phyloP scores from a whole-genome alignment of 331 rosid species.

The Cydonia oblonga region DNA sequence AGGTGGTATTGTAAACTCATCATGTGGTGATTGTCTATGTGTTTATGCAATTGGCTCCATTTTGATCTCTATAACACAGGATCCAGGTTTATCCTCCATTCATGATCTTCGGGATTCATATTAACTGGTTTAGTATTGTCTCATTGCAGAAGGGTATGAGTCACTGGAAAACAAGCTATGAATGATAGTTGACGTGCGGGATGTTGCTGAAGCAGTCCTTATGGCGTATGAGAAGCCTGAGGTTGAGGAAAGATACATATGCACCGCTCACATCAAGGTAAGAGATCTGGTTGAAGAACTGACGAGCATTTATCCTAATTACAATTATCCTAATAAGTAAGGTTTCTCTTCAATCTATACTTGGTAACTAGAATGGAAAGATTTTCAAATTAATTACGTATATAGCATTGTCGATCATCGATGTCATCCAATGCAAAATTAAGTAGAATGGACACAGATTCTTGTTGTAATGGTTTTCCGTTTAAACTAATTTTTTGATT shows the following conservation, averaged over 20 bases:
- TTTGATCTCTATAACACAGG: neutral
- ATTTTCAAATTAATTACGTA: neutral
- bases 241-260: conserved; percentile 20
- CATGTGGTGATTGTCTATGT: neutral
- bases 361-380: neutral
- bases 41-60: neutral
- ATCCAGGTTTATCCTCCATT: neutral
- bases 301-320: conserved; percentile 42
- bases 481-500: neutral
- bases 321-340: conserved; percentile 55
- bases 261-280: conserved; percentile 27
- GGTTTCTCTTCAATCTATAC: conserved; percentile 1
- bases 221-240: conserved; percentile 41
- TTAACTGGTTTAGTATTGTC: neutral
- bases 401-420: neutral
- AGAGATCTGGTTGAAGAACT: conserved; percentile 43
- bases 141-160: conserved; percentile 7
- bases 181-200: conserved; percentile 40
- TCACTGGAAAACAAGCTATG: conserved; percentile 31
- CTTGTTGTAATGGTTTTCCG: neutral
- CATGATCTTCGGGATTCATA: neutral
- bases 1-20: neutral
- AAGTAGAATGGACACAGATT: neutral
- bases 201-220: conserved; percentile 40
- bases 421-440: neutral